Evolutionary conservation across 2,329 filamentous ascomycete species (phyloP), one percentile per base, ranked within the genome.

Genomic region (Cladosporium sp.): DNA sequence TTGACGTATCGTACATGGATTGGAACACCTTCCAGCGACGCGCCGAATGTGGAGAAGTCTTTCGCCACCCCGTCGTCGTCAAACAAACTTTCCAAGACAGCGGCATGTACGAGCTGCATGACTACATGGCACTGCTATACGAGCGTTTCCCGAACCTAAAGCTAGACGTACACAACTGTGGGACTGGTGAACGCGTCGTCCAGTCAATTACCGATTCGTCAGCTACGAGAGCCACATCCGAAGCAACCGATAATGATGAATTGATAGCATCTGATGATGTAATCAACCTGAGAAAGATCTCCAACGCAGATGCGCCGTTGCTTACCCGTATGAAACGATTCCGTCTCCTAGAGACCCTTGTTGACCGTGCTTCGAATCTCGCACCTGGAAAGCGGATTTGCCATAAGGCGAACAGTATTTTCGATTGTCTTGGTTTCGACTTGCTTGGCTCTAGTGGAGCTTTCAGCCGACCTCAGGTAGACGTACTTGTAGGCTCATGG

Each of bases 371-470:
- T 21, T 36, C 32, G 32, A 58, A 58, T 26, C 30, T 58, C 10
- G 30, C 30, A 21, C 55, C 55, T 8, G 55, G 55, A 3, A 58
- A 58, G 24, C 55, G 55, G 8, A 36, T n/a, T n/a, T 41, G 18
- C 18, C 30, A 15, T 38, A 6, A 58, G n/a, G 32, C 32, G 12
- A 4, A 58, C 55, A 15, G 24, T 18, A 26, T 58, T n/a, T 58
- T 15, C n/a, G 55, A 58, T 10, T 62, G 44, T 15, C 44, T 49
- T 26, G 59, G 44, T 11, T 62, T 62, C 44, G 24, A 62, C 26
- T 14, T 62, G 21, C 59, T 62, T n/a, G 59, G 59, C 26, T 51
- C n/a, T 34, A 36, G n/a, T 32, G 59, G 44, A 80, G 44, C 85
- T 78, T 0, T 80, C 83, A 59, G 24, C 18, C 49, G 54, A 11